Conservation (phyloP, 768 basidiomycete species). For the Auricularia heimuer region DNA sequence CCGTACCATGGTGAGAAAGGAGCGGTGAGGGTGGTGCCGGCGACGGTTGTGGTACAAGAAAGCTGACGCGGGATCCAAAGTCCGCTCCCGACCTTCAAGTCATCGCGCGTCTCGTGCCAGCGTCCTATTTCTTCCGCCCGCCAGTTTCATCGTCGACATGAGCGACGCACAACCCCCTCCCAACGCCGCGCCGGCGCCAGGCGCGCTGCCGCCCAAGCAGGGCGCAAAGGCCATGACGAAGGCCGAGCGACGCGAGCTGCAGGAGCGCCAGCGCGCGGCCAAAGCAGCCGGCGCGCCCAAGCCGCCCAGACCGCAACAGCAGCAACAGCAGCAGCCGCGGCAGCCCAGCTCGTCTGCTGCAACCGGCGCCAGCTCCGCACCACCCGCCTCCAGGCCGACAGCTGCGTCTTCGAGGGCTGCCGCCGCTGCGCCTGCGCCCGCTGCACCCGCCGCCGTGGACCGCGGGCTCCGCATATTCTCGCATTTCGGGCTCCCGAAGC, state of each 20-base stretch:
- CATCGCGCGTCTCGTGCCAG: constrained; percentile 3
- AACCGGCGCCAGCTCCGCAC: background rate
- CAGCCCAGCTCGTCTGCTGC: constrained; percentile 1
- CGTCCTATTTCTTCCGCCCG: constrained; percentile 13
- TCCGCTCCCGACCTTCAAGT: constrained; percentile 9
- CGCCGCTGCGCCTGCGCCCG: constrained; percentile 24
- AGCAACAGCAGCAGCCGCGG: constrained; percentile 8
- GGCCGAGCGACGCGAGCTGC: constrained; percentile 68
- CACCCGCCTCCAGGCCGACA: constrained; percentile 8
- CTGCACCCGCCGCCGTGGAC: constrained; percentile 26
- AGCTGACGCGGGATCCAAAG: background rate
- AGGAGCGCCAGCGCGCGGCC: constrained; percentile 73
- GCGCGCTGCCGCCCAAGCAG: constrained; percentile 18
- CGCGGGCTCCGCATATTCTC: constrained; percentile 76
- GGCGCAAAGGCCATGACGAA: constrained; percentile 71
- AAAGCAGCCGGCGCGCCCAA: constrained; percentile 41
- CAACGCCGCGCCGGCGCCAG: constrained; percentile 8
- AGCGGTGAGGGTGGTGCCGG: background rate
- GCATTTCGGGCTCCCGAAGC: constrained; percentile 72
- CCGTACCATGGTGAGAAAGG: background rate
- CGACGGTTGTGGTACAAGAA: background rate
- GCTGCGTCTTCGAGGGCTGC: constrained; percentile 10
- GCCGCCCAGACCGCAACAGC: constrained; percentile 15
- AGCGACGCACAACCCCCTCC: constrained; percentile 9
- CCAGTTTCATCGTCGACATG: too few relatives aligned